Base-by-base conservation (phyloP, 2,329 filamentous ascomycete species). In the Orbilia oligospora region DNA sequence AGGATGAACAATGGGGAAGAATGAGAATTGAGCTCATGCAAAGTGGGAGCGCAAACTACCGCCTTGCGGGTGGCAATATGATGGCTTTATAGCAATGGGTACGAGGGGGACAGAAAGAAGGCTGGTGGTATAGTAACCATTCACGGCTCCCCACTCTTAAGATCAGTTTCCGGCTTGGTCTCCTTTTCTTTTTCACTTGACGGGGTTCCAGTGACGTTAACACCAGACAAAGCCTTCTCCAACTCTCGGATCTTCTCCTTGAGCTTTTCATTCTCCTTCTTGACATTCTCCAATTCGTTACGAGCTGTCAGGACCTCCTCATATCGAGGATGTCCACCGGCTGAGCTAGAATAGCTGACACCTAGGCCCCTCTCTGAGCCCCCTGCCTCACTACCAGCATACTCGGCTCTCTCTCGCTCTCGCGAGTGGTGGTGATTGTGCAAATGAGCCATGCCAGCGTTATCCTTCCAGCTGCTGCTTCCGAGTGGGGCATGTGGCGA, bases 211-310 rank as follows among this genome's bases (percentile, higher is more conserved):
- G 22, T 51, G 30, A 44, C 63, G 53, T 51, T 65, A 8, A 78
- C 68, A n/a, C 75, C 68, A 0, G 68, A 33, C 63, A 78, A 27
- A 18, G 75, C 84, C 44, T 86, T 85, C 84, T 92, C 90, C 10
- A 92, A 84, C 51, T 91, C 90, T 55, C 89, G 86, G 73, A 92
- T 88, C 14, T 88, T 87, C 69, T 87, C 86, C 85, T 90, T 90
- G 55, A 92, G 84, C 0, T 84, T 83, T 66, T 91, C 90, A 76
- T 92, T 91, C 84, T 92, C 90, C 56, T 87, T 86, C 84, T 90
- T 91, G 46, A 89, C 88, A 4, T 81, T 84, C 24, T 91, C 90
- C 0, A 91, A 85, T 82, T 91, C 90, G 44, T 87, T 85, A 3
- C 89, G 86, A 81, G 89, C 89, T 76, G 87, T 87, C 0, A 87